Conservation (phyloP, 148 eudicot species). For the Vaccinium vitisidaea region DNA sequence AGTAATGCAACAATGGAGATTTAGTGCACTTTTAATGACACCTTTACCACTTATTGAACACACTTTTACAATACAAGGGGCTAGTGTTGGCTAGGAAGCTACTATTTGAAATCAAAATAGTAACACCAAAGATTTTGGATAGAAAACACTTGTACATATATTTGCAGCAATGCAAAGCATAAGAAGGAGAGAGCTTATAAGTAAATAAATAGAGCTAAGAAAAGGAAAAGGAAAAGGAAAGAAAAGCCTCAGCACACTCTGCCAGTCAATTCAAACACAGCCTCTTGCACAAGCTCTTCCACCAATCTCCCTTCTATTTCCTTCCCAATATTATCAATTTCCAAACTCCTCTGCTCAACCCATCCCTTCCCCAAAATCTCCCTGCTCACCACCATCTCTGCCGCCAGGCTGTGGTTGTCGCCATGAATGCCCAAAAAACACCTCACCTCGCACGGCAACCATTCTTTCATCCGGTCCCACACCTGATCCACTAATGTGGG, state of each 20-base stretch:
- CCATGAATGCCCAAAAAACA: conserved; percentile 34
- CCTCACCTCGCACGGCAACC: conserved; percentile 45
- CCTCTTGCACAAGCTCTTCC: conserved; percentile 74
- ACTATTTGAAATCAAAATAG: background rate
- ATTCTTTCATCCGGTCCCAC: conserved; percentile 63
- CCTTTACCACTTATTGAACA: background rate
- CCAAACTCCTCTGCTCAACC: conserved; percentile 48
- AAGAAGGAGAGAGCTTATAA: background rate
- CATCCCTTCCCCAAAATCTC: conserved; percentile 77
- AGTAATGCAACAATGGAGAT: background rate
- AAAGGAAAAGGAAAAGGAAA: background rate
- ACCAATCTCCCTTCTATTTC: conserved; percentile 74
- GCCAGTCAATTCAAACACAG: conserved; percentile 57
- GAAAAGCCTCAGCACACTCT: conserved; percentile 29
- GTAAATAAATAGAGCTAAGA: background rate
- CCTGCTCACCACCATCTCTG: conserved; percentile 63
- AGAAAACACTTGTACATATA: background rate
- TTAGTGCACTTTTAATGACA: background rate
- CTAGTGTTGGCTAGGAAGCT: background rate
- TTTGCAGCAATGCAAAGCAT: background rate
- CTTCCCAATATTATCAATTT: conserved; percentile 50
- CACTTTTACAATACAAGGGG: background rate
- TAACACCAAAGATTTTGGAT: background rate
- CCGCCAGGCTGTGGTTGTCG: conserved; percentile 52
- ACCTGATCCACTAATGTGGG: conserved; percentile 43